Conservation (phyloP, 768 basidiomycete genomes). For the Xanthoconium purpureum region DNA sequence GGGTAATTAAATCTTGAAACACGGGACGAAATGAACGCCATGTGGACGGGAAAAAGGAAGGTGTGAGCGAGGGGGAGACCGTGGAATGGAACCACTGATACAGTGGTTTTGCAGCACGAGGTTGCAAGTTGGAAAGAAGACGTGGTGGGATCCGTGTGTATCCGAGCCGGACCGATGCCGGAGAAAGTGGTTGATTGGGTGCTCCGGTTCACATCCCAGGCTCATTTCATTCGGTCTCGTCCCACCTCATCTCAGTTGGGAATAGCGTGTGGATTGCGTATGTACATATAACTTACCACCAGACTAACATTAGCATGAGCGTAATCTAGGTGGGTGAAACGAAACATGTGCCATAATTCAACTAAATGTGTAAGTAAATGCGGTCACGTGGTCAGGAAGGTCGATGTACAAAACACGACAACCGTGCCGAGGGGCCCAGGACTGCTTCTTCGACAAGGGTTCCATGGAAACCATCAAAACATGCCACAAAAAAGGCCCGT, state of each 20-base stretch:
- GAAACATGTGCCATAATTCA: not conserved
- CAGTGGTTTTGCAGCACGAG: not conserved
- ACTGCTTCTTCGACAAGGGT: conserved; percentile 3
- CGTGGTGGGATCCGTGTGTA: not conserved
- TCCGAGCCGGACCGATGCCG: not conserved
- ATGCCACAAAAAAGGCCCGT: not conserved
- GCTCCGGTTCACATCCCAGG: not conserved
- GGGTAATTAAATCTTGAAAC: not conserved
- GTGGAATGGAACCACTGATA: not conserved
- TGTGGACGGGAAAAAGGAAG: not conserved
- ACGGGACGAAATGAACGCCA: not conserved
- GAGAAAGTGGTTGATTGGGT: not conserved
- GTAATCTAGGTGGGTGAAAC: conserved; percentile 2
- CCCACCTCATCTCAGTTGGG: not conserved
- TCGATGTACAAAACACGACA: not conserved
- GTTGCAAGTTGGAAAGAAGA: not conserved
- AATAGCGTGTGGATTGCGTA: not conserved
- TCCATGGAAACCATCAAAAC: conserved; percentile 24
- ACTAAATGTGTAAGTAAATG: not conserved
- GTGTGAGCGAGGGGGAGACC: not conserved
- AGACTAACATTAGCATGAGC: not conserved
- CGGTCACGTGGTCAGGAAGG: not conserved
- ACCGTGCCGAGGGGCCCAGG: not conserved
- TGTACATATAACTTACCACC: conserved; percentile 4
- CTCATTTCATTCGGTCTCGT: too few species aligned